Base-by-base conservation (phyloP, 257 asterid species). In the Solanum megistacrolobum region DNA sequence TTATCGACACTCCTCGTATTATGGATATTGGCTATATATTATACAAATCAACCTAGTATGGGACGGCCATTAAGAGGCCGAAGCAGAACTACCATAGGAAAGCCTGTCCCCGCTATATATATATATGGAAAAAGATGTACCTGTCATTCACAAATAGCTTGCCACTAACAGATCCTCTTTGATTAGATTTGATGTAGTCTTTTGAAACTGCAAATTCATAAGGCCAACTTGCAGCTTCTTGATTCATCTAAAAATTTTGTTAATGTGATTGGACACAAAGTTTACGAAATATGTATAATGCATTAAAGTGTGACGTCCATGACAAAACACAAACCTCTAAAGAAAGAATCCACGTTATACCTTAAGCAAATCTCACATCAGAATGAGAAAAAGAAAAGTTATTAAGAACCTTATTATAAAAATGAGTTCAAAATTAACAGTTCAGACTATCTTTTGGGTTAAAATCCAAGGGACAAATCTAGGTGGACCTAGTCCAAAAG, bases 211-310 rank as follows among this genome's bases (percentile, higher is more conserved):
- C 92, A 75, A 96, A 96, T 74, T 41, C 58, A 76, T 95, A 93
- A 7, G 98, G 98, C 96, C 98, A 95, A 34, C 91, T 90, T 36
- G 52, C 81, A 25, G 35, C 89, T 92, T 96, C 98, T 73, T 84
- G 60, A 21, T 27, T 78, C 96, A 90, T 94, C 98, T 96, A 92
- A 20, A 13, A 12, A 34, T 78, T 79, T 18, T 0, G 13, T 31
- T 3, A 31, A 71, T 16, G 2, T 71, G 78, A 71, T 0, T 32
- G 1, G 41, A 0, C 13, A 71, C 4, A 0, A 13, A 31, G 41
- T 71, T 71, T 31, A 31, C 0, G 12, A 69, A 69, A 69, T 14
- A 7, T 31, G 12, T 69, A 7, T 69, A 69, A 31, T 69, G 0
- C 2, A 14, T 71, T 31, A 4, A 71, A 71, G 1, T 31, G 41